These are phyloP conservation scores for Porpolomopsis calyptriformis DNA, from an alignment of 768 basidiomycete genomes.

Conservation along the genomic window DNA sequence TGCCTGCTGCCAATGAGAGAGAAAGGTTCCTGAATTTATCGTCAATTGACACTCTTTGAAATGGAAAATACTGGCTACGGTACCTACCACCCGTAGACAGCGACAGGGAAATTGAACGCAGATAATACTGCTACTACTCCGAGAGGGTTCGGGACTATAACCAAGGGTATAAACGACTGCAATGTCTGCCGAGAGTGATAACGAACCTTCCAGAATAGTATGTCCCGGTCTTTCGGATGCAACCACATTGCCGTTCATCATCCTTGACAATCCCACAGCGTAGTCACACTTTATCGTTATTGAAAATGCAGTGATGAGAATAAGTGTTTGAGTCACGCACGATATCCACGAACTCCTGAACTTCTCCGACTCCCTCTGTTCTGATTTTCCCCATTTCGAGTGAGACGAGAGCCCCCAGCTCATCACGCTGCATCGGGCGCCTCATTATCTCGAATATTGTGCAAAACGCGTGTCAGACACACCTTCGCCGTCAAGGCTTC, in stretches of 20 bases:
- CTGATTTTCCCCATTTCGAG: constrained; percentile 89
- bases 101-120: constrained; percentile 95
- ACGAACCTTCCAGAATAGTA: constrained; percentile 74
- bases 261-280: constrained; percentile 83
- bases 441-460: constrained; percentile 2
- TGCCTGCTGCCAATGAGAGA: constrained; percentile 80
- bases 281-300: constrained; percentile 66
- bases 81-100: constrained; percentile 79
- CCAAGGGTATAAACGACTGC: constrained; percentile 16
- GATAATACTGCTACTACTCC: constrained; percentile 63
- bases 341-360: constrained; percentile 92
- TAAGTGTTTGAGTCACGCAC: constrained; percentile 34
- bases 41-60: neutral
- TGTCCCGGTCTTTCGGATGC: constrained; percentile 87
- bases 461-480: neutral
- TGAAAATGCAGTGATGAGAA: constrained; percentile 5
- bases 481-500: constrained; percentile 75
- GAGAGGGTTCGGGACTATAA: constrained; percentile 80
- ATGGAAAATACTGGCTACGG: neutral
- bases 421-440: constrained; percentile 45
- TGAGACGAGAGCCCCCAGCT: constrained; percentile 72
- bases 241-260: constrained; percentile 87
- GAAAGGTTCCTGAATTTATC: constrained; percentile 65
- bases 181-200: constrained; percentile 7
- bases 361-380: constrained; percentile 86